Conservation (phyloP, 108 stramenopile species). For the Fragilaria radians region DNA sequence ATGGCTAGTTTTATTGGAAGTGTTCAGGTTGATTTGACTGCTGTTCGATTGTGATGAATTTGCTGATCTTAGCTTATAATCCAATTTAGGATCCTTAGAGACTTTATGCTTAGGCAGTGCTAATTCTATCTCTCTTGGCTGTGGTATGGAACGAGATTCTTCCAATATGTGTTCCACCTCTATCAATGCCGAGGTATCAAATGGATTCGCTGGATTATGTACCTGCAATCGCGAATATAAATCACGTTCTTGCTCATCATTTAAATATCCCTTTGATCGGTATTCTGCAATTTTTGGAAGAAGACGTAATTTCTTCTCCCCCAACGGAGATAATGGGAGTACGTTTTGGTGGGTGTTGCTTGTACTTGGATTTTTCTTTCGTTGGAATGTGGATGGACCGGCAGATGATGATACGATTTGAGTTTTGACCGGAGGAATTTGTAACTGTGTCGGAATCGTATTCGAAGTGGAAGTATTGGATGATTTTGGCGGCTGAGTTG, state of each 20-base stretch:
- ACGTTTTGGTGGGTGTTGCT: background rate
- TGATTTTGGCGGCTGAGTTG: background rate
- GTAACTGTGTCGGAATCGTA: background rate
- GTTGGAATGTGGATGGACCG: no score
- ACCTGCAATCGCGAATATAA: background rate
- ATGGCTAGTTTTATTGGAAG: no score
- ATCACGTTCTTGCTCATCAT: background rate
- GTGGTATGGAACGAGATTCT: no score
- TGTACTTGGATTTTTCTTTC: background rate
- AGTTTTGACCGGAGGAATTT: background rate
- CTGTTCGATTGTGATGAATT: no score
- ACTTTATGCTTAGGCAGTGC: no score
- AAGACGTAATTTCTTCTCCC: background rate
- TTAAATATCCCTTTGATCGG: background rate
- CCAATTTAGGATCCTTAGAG: no score
- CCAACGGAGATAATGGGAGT: background rate
- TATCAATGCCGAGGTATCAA: background rate
- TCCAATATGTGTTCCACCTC: background rate
- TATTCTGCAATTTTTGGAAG: conserved; percentile 9
- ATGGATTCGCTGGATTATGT: background rate
- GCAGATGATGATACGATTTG: background rate
- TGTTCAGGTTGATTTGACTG: no score
- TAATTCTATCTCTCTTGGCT: no score
- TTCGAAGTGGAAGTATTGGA: background rate
- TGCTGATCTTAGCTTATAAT: no score